A percentile compares a stretch with the other conserved stretches of the same genome.
Evolutionary conservation across 768 basidiomycete species (phyloP).

Genomic region (Trametes punicea): DNA sequence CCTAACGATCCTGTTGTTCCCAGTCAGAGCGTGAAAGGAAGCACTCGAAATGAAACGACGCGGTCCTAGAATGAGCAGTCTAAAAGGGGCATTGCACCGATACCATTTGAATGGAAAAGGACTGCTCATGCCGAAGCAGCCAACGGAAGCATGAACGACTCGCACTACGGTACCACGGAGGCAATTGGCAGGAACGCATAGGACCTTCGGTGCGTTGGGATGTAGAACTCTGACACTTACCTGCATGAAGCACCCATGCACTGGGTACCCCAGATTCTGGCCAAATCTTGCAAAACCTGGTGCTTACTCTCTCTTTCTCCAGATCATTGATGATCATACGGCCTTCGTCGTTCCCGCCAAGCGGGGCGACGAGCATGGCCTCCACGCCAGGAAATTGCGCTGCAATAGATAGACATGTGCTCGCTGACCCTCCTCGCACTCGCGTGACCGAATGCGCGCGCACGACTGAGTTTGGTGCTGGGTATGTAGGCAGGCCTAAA

Average conservation of each 20-base stretch:
- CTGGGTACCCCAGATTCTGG: constrained; percentile 68
- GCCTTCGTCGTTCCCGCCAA: constrained; percentile 73
- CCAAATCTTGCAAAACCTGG: constrained; percentile 72
- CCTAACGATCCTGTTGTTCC: neutral
- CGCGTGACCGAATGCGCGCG: constrained; percentile 73
- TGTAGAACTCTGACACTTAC: constrained; percentile 35
- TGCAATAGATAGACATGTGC: constrained; percentile 63
- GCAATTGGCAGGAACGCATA: no score
- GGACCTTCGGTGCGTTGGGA: no score
- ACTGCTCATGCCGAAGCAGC: neutral
- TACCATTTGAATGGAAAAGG: neutral
- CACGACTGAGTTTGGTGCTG: constrained; percentile 50
- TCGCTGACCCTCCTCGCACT: constrained; percentile 69
- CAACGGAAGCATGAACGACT: neutral
- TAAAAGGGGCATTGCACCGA: neutral
- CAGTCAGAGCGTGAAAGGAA: constrained; percentile 4
- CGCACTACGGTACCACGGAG: no score
- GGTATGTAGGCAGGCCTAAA: constrained; percentile 58
- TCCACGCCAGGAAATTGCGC: constrained; percentile 69
- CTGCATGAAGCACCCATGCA: constrained; percentile 78
- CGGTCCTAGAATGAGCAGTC: neutral
- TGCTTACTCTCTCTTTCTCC: constrained; percentile 63
- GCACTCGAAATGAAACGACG: neutral
- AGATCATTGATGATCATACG: constrained; percentile 59
- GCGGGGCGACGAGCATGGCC: constrained; percentile 67